Evolutionary conservation across 2,329 filamentous ascomycete genomes (phyloP), one percentile per base, ranked within the genome.

Genomic region (Thermomyces lanuginosus): DNA sequence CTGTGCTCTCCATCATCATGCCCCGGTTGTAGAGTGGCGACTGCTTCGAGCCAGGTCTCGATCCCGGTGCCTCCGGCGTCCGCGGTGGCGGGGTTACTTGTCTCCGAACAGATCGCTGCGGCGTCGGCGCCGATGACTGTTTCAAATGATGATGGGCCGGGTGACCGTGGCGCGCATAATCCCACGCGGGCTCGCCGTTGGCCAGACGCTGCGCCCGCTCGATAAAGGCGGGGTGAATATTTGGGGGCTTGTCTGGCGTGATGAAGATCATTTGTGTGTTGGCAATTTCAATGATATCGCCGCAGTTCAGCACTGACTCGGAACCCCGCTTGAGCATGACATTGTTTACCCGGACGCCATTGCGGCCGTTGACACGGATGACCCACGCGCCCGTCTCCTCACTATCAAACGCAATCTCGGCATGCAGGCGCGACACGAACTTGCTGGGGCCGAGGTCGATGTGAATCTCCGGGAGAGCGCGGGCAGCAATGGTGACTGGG

Each of bases 241-340:
- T 63, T 14, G 83, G 63, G 13, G 70, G 68, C 30, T 79, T 75
- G 13, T 71, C 72, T 1, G 89, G 86, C n/a, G 92, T 69, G 24
- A 93, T 81, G 53, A 98, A 98, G 64, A 95, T 86, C 89, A 98
- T 98, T 58, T 98, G 86, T 1, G 89, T 79, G 28, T 80, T 80
- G 41, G 77, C 78, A 45, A 95, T 80, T 45, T 92, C 83, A 31
- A 98, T 75, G 22, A 95, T 81, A 48, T 86, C 76, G 31, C 89
- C 89, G 42, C 84, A 92, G 21, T 72, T 70, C 14, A 98, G 64
- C 16, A 69, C 58, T 17, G 71, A 66, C 18, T 70, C 64, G 20
- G 66, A 58, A 8, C 76, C 76, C 27, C 74, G 65, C 43, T 77
- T 78, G 30, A 91, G 57, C 11, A 68, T 60, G 26, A 58, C 56